phyloP scores from a whole-genome alignment of 441 rosid genomes.

The Populus hybrid region DNA sequence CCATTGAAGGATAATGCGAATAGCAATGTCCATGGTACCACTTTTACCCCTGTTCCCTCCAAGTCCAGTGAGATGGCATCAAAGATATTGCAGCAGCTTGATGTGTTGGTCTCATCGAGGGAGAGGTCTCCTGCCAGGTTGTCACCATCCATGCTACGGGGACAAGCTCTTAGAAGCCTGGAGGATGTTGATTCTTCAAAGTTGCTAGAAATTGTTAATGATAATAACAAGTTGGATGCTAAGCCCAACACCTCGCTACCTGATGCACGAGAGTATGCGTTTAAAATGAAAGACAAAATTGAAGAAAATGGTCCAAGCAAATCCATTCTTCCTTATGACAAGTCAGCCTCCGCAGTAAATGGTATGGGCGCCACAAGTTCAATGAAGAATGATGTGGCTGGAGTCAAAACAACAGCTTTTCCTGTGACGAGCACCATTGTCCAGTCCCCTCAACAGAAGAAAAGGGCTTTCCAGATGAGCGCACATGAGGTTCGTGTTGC shows the following conservation, averaged over 20 bases:
- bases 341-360: constrained; percentile 34
- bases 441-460: constrained; percentile 36
- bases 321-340: constrained; percentile 25
- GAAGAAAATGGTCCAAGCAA: constrained; percentile 45
- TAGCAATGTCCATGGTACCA: constrained; percentile 36
- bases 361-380: constrained; percentile 23
- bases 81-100: constrained; percentile 74
- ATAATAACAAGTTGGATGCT: constrained; percentile 30
- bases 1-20: constrained; percentile 38
- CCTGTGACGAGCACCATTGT: constrained; percentile 30
- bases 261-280: constrained; percentile 27
- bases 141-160: constrained; percentile 74
- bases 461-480: constrained; percentile 68
- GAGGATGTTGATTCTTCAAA: constrained; percentile 63
- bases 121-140: constrained; percentile 74
- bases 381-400: constrained; percentile 30
- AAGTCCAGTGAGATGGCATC: constrained; percentile 80
- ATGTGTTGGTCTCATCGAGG: constrained; percentile 56
- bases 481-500: constrained; percentile 65
- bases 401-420: constrained; percentile 29
- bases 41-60: constrained; percentile 56
- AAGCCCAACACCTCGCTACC: constrained; percentile 15
- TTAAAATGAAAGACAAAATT: constrained; percentile 38
- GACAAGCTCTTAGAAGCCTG: constrained; percentile 79
- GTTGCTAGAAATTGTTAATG: constrained; percentile 44